Evolutionary conservation across 768 basidiomycete genomes (phyloP), one percentile per base, ranked within the genome.

Genomic region (Rhizopogon rudus): DNA sequence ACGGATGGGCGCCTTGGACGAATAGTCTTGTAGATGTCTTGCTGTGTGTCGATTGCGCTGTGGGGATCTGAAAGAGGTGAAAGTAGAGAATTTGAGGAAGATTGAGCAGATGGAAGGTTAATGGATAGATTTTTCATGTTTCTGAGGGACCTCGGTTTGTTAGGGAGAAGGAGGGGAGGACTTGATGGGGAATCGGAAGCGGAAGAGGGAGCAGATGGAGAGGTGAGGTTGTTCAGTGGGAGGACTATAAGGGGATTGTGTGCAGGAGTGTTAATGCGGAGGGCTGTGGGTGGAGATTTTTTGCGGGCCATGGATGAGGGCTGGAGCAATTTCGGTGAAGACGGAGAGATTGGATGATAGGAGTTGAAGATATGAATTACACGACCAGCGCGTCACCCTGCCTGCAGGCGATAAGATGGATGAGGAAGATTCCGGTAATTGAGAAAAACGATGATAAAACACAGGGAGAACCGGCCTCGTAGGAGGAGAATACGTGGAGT

Each of bases 111-210:
- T 10, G 84, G 79, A 29, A 88, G 79, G 54, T 80, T 79, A 50
- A 91, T 80, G 29, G 87, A 90, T 7, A 91, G 73, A 59, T 83
- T 83, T 77, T 90, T 91, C 80, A 86, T 82, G 67, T 90, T 91
- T 68, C 84, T 78, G 57, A 75, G 66, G 29, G 78, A 71, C 52
- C 75, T 73, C 53, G 76, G 73, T 57, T 67, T 74, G 65, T 71
- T 77, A 25, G 25, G 4, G 25, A 25, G 25, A 25, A 25, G 25
- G 25, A 25, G 25, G 53, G 73, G 46, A 79, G 75, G 52, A n/a
- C 51, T 52, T 58, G 69, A 74, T 64, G 81, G 79, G 43, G 77
- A 75, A 60, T 86, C 82, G 57, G 78, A 79, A 52, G 75, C 57
- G 13, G 81, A 73, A 57, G 80, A 81, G 56, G 79, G 71, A 40